These are phyloP conservation scores for Suillus cothurnatus DNA, from an alignment of 768 basidiomycete genomes.

Conservation along the genomic window DNA sequence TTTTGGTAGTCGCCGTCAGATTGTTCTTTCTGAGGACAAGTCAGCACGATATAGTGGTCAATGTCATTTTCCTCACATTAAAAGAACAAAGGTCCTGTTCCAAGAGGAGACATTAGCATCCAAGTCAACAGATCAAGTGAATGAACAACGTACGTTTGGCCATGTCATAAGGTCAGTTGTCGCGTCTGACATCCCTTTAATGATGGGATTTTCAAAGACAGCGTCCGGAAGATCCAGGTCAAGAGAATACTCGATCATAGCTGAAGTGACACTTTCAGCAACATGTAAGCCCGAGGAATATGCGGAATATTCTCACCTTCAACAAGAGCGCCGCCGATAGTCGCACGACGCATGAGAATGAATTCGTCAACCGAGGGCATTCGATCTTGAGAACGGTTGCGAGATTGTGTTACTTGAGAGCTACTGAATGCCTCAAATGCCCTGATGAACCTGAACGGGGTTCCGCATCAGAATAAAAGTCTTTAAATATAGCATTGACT, in stretches of 20 bases:
- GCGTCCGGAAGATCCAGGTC: slow-evolving; percentile 39
- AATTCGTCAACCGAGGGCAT: slow-evolving; percentile 42
- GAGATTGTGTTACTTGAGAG: slow-evolving; percentile 38
- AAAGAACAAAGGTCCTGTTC: slow-evolving; percentile 31
- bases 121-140: slow-evolving; percentile 5
- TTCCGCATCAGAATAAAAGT: slow-evolving; percentile 5
- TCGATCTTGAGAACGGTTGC: slow-evolving; percentile 36
- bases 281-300: background rate
- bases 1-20: slow-evolving; percentile 43
- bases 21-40: slow-evolving; percentile 37
- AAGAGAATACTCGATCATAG: slow-evolving; percentile 39
- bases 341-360: slow-evolving; percentile 38
- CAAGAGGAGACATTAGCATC: slow-evolving; percentile 16
- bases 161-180: slow-evolving; percentile 43
- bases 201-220: slow-evolving; percentile 37
- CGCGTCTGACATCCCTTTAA: slow-evolving; percentile 41
- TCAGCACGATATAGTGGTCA: slow-evolving; percentile 10
- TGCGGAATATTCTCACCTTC: slow-evolving; percentile 31
- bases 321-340: slow-evolving; percentile 40
- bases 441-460: slow-evolving; percentile 30
- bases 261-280: slow-evolving; percentile 20
- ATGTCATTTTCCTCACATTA: slow-evolving; percentile 28
- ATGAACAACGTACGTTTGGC: slow-evolving; percentile 36
- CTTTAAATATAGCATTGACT: background rate
- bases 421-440: slow-evolving; percentile 39